Percentiles rank a stretch among this genome's conserved stretches.
phyloP scores from a whole-genome alignment of 2,329 filamentous ascomycete species.

The Shiraia sp. region DNA sequence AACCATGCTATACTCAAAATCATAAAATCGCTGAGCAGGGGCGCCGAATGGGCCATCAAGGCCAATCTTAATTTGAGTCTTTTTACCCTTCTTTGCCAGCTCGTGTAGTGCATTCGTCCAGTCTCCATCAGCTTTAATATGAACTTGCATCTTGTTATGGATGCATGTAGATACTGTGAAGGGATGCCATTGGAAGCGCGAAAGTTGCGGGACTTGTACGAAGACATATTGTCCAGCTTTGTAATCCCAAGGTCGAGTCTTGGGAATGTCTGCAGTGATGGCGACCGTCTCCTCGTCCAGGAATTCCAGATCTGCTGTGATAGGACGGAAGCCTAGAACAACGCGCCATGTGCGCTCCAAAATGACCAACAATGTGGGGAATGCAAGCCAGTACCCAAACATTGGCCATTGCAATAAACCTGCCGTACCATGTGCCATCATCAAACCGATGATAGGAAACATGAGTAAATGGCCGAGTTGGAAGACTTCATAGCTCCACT shows the following conservation, averaged over 20 bases:
- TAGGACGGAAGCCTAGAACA: conserved; percentile 52
- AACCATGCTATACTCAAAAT: conserved; percentile 60
- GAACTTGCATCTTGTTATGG: conserved; percentile 57
- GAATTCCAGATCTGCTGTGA: conserved; percentile 54
- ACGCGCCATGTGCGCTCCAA: conserved; percentile 55
- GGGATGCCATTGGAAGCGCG: conserved; percentile 62
- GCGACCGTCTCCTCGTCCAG: conserved; percentile 59
- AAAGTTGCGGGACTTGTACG: conserved; percentile 58
- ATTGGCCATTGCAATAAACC: conserved; percentile 59
- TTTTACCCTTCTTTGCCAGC: conserved; percentile 45
- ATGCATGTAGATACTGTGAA: conserved; percentile 62
- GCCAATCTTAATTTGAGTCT: conserved; percentile 53
- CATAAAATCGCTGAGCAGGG: conserved; percentile 62
- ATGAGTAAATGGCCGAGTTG: conserved; percentile 62
- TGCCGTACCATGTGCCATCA: conserved; percentile 59
- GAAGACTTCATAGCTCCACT: conserved; percentile 61
- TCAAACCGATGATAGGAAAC: conserved; percentile 61
- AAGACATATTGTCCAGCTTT: conserved; percentile 63
- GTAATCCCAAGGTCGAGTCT: conserved; percentile 56
- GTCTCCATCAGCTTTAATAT: conserved; percentile 63
- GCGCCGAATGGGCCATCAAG: conserved; percentile 63
- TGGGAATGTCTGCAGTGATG: conserved; percentile 55
- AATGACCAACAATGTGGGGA: conserved; percentile 57
- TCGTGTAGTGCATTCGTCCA: conserved; percentile 57
- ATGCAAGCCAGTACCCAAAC: conserved; percentile 61